These are phyloP conservation scores for Cladochytrium replicatum DNA, from an alignment of 192 early-diverging fungal genomes.

Conservation along the genomic window DNA sequence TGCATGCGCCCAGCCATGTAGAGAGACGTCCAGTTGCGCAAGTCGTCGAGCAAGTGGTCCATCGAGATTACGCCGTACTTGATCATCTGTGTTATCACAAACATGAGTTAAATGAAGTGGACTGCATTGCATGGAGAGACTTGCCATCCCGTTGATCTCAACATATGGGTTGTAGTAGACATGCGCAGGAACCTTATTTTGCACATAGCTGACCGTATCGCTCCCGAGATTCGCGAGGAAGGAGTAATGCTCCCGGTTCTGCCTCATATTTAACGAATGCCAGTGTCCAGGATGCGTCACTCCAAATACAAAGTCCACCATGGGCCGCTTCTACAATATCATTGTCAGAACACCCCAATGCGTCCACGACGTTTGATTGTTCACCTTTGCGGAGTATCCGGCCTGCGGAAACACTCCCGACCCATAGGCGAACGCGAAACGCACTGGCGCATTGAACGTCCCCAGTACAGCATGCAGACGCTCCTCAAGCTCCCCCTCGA, in stretches of 20 bases:
- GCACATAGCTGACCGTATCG: slow-evolving; percentile 56
- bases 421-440: slow-evolving; percentile 91
- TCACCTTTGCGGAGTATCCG: no score
- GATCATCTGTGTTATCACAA: slow-evolving; percentile 37
- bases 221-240: slow-evolving; percentile 63
- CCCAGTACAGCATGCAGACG: no score
- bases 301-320: slow-evolving; percentile 94
- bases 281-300: slow-evolving; percentile 93
- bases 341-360: no score
- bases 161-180: slow-evolving; percentile 95
- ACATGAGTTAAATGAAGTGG: no score
- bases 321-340: slow-evolving; percentile 46
- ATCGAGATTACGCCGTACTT: slow-evolving; percentile 98
- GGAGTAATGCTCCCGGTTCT: slow-evolving; percentile 90
- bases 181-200: slow-evolving; percentile 80
- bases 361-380: no score
- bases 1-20: slow-evolving; percentile 96
- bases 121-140: no score
- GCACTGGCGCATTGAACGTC: slow-evolving; percentile 36
- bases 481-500: no score
- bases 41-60: slow-evolving; percentile 72
- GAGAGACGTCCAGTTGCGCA: slow-evolving; percentile 89
- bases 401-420: slow-evolving; percentile 86
- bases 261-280: slow-evolving; percentile 93
- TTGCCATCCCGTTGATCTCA: slow-evolving; percentile 72